Evolutionary conservation across 2,329 filamentous ascomycete species (phyloP), one percentile per base, ranked within the genome.

Genomic region (Xylariaceae sp.): DNA sequence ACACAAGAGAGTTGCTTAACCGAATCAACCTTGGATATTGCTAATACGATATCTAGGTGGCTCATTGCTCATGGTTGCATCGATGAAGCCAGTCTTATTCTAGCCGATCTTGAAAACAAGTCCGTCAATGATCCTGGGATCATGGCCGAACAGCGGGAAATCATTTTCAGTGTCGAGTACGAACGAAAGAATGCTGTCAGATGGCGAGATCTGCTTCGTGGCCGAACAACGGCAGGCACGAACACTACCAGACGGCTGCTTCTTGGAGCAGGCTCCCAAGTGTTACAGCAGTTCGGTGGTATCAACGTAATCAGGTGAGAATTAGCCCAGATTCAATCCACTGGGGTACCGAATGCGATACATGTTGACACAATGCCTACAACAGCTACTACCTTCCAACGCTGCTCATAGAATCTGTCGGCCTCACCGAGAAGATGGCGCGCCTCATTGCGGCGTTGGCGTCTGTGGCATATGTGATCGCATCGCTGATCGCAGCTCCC

Each of bases 381-480:
- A n/a, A n/a, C n/a, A 53, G 48, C 43, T 56, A 56, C 42, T 56
- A 66, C 48, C 60, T 81, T 0, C 77, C 78, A 0, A 77, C 74
- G 0, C 73, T 82, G 0, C 62, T 82, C 4, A 80, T 79, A 43
- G 60, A 74, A 31, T 79, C 75, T 0, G 77, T 82, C 6, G 74
- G 75, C 1, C 69, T 82, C 10, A 66, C 66, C 7, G 73, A 79
- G 28, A 72, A 63, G 16, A 72, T 79, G 64, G 74, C 79, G 1
- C 72, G 79, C 10, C 66, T 82, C 0, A 69, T 83, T 22, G 72
- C 78, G 0, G 79, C 78, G 1, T 77, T 73, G 56, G 81, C 50
- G 12, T 66, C 63, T 1, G 58, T 63, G 12, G 55, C 58, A 2
- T 66, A 66, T 40, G 50, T 66, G 11, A 49, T 64, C 40, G 50